Evolutionary conservation across 176 grass and related monocot genomes (phyloP).

Genomic region (Saccharum officinarum): DNA sequence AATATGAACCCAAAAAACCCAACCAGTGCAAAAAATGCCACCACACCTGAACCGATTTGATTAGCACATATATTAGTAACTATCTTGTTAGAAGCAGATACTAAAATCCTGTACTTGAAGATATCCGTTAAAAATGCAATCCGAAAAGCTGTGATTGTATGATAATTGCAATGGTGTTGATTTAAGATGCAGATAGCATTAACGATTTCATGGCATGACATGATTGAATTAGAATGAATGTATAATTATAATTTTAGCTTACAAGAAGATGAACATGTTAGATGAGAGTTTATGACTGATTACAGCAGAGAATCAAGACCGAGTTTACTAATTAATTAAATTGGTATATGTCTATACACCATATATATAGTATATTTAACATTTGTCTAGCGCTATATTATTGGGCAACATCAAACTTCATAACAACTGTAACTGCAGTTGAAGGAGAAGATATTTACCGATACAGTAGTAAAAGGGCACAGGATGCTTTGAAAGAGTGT

Average conservation of each 20-base stretch:
- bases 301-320: not conserved
- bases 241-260: not conserved
- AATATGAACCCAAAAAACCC: conserved; percentile 69
- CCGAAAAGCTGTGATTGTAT: not conserved
- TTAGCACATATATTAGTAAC: not conserved
- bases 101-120: not conserved
- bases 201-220: not conserved
- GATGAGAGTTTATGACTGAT: not conserved
- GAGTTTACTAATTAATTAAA: not conserved
- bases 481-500: conserved; percentile 73
- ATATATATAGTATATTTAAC: no score
- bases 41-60: conserved; percentile 55
- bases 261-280: not conserved
- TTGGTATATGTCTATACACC: not conserved
- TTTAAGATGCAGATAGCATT: not conserved
- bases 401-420: not conserved
- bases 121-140: not conserved
- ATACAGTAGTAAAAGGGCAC: conserved; percentile 86
- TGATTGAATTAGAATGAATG: conserved; percentile 4
- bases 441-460: conserved; percentile 36
- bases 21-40: conserved; percentile 72
- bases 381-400: not conserved
- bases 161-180: not conserved
- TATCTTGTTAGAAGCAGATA: not conserved
- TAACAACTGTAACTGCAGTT: not conserved